Conservation (phyloP, 306 rosid genomes). For the Cucumis sativus region DNA sequence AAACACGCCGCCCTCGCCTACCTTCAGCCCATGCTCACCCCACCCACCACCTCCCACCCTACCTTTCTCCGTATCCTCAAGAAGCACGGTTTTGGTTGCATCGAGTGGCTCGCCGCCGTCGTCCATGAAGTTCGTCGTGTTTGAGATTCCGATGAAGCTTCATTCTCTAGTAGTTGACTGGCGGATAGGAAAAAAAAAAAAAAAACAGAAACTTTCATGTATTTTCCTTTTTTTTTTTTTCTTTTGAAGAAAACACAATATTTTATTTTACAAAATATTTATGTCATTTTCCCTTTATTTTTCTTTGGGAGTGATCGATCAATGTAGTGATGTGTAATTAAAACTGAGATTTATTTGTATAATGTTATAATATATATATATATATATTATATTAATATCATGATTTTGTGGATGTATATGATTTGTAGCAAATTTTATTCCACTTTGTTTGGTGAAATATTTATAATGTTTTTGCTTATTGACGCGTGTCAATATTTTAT, state of each 20-base stretch:
- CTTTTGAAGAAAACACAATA: background rate
- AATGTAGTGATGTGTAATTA: background rate
- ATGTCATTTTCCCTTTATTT: background rate
- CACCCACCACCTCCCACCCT: background rate
- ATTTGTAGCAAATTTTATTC: background rate
- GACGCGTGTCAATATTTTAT: background rate
- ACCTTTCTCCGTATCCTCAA: constrained; percentile 10
- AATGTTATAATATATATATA: background rate
- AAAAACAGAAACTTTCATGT: background rate
- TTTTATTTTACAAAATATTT: background rate
- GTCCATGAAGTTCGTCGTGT: background rate
- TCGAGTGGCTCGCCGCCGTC: constrained; percentile 21
- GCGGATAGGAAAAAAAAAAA: background rate
- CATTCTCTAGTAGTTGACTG: background rate
- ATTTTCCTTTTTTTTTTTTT: no score
- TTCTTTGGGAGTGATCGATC: background rate
- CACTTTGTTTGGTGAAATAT: background rate
- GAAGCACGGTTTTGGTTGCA: constrained; percentile 22
- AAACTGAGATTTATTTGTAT: background rate
- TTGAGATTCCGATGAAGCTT: background rate
- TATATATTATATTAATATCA: background rate
- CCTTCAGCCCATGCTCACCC: constrained; percentile 41
- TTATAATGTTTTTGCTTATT: background rate
- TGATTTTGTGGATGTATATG: background rate
- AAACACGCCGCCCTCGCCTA: constrained; percentile 68